A percentile compares a stretch with the other conserved stretches of the same genome.
phyloP scores from a whole-genome alignment of 192 early-diverging fungal genomes.

The Dimargaris xerosporica region DNA sequence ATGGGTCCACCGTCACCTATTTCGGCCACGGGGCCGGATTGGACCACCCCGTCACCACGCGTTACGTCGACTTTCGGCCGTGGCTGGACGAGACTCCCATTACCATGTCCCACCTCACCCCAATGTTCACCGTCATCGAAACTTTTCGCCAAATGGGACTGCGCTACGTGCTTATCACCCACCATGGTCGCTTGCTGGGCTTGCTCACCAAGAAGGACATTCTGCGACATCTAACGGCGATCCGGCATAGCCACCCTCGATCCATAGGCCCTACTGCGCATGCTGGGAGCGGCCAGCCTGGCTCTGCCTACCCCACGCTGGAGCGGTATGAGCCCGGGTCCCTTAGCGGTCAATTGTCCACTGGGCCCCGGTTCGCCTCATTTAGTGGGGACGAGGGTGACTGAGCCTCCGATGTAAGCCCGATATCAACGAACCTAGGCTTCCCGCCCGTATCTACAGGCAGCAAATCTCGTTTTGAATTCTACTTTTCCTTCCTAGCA shows the following conservation, averaged over 20 bases:
- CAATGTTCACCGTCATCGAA: conserved; percentile 49
- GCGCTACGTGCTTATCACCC: conserved; percentile 40
- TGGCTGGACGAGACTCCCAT: conserved; percentile 57
- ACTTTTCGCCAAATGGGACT: conserved; percentile 49
- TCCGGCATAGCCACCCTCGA: not conserved
- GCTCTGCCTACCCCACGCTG: too few species aligned
- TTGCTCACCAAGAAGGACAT: conserved; percentile 62
- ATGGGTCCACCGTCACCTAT: conserved; percentile 14
- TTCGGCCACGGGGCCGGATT: not conserved
- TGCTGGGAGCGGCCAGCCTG: too few species aligned
- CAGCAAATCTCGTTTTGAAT: too few species aligned
- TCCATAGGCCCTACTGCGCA: too few species aligned
- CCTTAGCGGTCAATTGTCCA: too few species aligned
- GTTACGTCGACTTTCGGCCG: conserved; percentile 36
- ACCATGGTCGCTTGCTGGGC: conserved; percentile 40
- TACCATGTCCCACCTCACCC: conserved; percentile 39
- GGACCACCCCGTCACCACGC: conserved; percentile 1
- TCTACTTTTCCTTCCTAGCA: too few species aligned
- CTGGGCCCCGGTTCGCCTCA: too few species aligned
- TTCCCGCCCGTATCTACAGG: too few species aligned
- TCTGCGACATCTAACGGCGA: conserved; percentile 22
- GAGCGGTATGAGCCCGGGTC: too few species aligned
- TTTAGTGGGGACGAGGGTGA: too few species aligned
- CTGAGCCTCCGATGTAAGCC: too few species aligned
- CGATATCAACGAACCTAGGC: too few species aligned